These are phyloP conservation scores for Alternaria dauci DNA, from an alignment of 2,329 filamentous ascomycete genomes.

Conservation along the genomic window DNA sequence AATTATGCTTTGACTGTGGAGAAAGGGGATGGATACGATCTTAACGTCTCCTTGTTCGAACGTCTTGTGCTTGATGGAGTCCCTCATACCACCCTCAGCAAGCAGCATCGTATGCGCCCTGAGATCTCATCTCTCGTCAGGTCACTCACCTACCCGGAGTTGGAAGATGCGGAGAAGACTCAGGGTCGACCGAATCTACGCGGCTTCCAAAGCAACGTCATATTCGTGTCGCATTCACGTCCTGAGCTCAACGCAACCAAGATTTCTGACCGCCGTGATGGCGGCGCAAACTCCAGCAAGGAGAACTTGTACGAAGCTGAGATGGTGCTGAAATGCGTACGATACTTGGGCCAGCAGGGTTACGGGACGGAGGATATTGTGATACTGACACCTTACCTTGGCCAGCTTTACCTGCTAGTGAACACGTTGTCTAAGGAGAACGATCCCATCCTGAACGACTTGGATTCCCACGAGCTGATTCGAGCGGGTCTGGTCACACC, in stretches of 20 bases:
- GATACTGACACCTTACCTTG: constrained; percentile 75
- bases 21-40: constrained; percentile 69
- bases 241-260: constrained; percentile 59
- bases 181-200: constrained; percentile 56
- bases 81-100: constrained; percentile 62
- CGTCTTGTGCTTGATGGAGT: constrained; percentile 66
- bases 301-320: constrained; percentile 71
- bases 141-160: constrained; percentile 67
- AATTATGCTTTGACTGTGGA: constrained; percentile 70
- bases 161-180: constrained; percentile 65
- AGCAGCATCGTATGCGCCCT: constrained; percentile 74
- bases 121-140: constrained; percentile 70
- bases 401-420: constrained; percentile 68
- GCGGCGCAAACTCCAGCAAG: constrained; percentile 62
- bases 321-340: constrained; percentile 71
- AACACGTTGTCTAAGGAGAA: constrained; percentile 64
- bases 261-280: constrained; percentile 62
- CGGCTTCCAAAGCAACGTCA: constrained; percentile 67
- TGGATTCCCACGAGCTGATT: constrained; percentile 71
- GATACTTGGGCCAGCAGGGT: constrained; percentile 74
- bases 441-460: constrained; percentile 72
- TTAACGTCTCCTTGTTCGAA: constrained; percentile 75
- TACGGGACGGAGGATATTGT: constrained; percentile 72
- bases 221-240: constrained; percentile 71
- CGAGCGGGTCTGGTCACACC: constrained; percentile 68